Evolutionary conservation across 1,284 basidiomycete genomes (phyloP), one percentile per base, ranked within the genome.

Genomic region (Gomphus bonarii): DNA sequence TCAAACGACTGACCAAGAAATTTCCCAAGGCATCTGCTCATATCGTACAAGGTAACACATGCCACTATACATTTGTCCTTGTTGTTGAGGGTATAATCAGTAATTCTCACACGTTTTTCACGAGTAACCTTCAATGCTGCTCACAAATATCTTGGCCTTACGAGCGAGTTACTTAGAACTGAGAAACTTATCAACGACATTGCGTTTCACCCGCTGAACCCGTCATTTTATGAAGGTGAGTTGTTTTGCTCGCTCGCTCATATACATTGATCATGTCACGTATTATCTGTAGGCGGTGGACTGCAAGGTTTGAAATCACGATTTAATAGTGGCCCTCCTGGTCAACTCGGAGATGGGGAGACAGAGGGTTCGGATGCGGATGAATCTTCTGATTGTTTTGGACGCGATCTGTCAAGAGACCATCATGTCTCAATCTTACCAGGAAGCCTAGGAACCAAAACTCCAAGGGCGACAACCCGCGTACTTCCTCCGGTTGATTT

Each of bases 121-220:
- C 84, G 95, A 18, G 97, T 99, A 11, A 99, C 97, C 0, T 98
- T 99, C 74, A 90, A 84, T 67, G 88, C 90, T 36, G 94, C 97
- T 0, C 95, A 99, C 71, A 90, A 89, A 66, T 99, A 97, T 69
- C 81, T 99, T 8, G 95, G 95, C 1, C 71, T 99, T 53, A 99
- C 95, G 0, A 86, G 87, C 30, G 95, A 99, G 70, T 91, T 99
- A 11, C 84, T 99, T 54, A 84, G 93, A 30, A 95, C 95, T 0
- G 95, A 99, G 72, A 91, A 97, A 65, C 86, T 91, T 0, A 94
- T 99, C 69, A 99, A 99, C 66, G 86, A 94, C 60, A 85, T 97
- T 60, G 95, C 97, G 12, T 95, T 92, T 61, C 92, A 97, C 69
- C 95, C 95, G 3, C 77, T 99, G 0, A 95, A 95, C 0, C 73